A percentile compares a stretch with the other conserved stretches of the same genome.
These are phyloP conservation scores for Rubia yunnanensis DNA, from an alignment of 257 asterid species.

Conservation along the genomic window DNA sequence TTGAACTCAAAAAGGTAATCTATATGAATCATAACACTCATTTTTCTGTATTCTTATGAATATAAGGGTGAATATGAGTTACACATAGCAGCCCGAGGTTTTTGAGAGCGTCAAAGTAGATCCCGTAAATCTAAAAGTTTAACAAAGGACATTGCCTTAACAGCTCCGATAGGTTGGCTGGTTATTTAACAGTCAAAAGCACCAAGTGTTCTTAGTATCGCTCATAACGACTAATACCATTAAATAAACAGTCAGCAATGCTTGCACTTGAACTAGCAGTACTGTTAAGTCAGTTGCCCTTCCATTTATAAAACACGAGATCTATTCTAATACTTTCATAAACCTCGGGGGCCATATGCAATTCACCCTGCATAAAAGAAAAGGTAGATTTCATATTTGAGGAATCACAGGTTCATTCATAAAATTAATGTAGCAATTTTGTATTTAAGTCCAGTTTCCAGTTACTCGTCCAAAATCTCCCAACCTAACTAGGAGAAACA, in stretches of 20 bases:
- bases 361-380: too few relatives aligned
- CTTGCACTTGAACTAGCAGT: too few relatives aligned
- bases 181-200: too few relatives aligned
- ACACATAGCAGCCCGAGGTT: neutral
- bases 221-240: too few relatives aligned
- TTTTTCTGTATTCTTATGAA: neutral
- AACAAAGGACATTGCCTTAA: neutral
- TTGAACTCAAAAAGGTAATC: constrained; percentile 72
- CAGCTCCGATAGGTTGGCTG: neutral
- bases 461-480: constrained; percentile 97
- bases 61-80: neutral
- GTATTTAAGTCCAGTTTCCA: constrained; percentile 51
- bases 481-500: constrained; percentile 69
- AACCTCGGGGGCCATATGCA: neutral
- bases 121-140: neutral
- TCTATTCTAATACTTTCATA: neutral
- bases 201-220: too few relatives aligned
- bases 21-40: neutral
- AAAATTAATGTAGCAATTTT: constrained; percentile 5
- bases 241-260: neutral
- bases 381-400: too few relatives aligned
- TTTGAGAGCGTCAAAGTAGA: neutral
- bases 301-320: too few relatives aligned
- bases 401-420: neutral
- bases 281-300: too few relatives aligned